Conservation (phyloP, 352 stramenopile species). For the Phytophthora boehmeriae region DNA sequence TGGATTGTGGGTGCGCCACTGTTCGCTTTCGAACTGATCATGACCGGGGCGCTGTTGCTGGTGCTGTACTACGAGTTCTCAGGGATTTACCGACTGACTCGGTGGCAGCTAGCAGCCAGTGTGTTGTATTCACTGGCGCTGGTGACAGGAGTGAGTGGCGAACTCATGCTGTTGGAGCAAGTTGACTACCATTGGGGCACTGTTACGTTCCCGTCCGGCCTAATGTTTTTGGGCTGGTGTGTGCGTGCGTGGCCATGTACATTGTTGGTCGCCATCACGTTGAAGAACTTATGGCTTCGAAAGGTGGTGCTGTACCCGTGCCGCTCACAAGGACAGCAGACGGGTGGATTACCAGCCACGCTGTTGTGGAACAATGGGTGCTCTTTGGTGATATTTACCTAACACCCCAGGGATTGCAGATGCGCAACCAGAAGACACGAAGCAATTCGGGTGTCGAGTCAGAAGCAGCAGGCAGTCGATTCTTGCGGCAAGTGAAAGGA, state of each 20-base stretch:
- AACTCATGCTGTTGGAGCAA: conserved; percentile 81
- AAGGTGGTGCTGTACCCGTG: conserved; percentile 77
- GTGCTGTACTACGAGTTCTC: conserved; percentile 85
- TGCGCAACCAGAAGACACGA: conserved; percentile 55
- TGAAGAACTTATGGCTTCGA: conserved; percentile 81
- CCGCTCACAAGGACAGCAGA: conserved; percentile 75
- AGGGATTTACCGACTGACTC: conserved; percentile 76
- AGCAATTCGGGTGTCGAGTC: conserved; percentile 62
- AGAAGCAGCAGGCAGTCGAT: conserved; percentile 40
- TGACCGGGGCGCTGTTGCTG: conserved; percentile 54
- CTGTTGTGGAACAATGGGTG: conserved; percentile 82
- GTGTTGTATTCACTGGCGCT: conserved; percentile 77
- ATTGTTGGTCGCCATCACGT: conserved; percentile 83
- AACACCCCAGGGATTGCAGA: conserved; percentile 61
- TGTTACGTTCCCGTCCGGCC: conserved; percentile 73
- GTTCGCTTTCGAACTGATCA: conserved; percentile 69
- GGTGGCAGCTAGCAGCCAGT: conserved; percentile 74
- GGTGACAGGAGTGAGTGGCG: conserved; percentile 56
- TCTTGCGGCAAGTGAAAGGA: conserved; percentile 52
- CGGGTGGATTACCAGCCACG: conserved; percentile 85
- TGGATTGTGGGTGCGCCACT: conserved; percentile 70
- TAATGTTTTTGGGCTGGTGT: conserved; percentile 82
- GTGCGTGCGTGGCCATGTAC: conserved; percentile 77
- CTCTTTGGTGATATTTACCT: conserved; percentile 82
- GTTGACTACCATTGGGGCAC: conserved; percentile 77